Percentiles rank a stretch among this genome's conserved stretches.
These are phyloP conservation scores for Leccinum solheimii DNA, from an alignment of 1,284 basidiomycete species.

Conservation along the genomic window DNA sequence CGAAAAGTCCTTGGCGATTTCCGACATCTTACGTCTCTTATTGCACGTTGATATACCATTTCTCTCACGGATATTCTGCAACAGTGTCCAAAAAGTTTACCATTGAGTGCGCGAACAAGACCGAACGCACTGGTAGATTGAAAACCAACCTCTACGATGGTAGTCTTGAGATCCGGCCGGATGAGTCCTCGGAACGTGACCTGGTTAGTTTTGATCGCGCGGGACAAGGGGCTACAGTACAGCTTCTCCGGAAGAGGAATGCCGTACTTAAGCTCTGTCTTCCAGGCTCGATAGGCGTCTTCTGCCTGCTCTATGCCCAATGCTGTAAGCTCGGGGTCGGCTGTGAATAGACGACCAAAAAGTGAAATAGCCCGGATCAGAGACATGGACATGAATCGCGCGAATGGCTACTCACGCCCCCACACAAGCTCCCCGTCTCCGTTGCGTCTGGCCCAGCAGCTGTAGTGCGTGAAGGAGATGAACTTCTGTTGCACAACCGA, in stretches of 20 bases:
- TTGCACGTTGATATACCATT: constrained; percentile 76
- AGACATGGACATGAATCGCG: not conserved
- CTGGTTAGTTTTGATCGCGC: constrained; percentile 69
- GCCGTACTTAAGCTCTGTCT: constrained; percentile 47
- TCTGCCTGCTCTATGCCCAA: constrained; percentile 67
- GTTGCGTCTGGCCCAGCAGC: constrained; percentile 65
- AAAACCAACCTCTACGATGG: constrained; percentile 53
- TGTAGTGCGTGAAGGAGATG: not conserved
- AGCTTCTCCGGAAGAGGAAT: constrained; percentile 64
- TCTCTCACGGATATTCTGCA: constrained; percentile 65
- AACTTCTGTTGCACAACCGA: not conserved
- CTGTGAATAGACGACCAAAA: constrained; percentile 33
- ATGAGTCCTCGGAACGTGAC: constrained; percentile 55
- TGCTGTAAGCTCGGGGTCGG: constrained; percentile 75
- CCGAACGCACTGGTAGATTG: not conserved
- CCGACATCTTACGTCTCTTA: constrained; percentile 54
- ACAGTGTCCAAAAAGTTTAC: not conserved
- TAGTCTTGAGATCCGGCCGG: constrained; percentile 32
- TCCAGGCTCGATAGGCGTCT: constrained; percentile 59
- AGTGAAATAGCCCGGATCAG: not conserved
- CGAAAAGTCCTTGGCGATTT: constrained; percentile 61
- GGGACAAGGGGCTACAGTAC: constrained; percentile 72
- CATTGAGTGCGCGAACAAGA: not conserved
- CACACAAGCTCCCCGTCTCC: constrained; percentile 74
- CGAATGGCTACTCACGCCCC: constrained; percentile 61